phyloP scores from a whole-genome alignment of 2,329 filamentous ascomycete genomes.

The Ophiostoma triangulosporum region DNA sequence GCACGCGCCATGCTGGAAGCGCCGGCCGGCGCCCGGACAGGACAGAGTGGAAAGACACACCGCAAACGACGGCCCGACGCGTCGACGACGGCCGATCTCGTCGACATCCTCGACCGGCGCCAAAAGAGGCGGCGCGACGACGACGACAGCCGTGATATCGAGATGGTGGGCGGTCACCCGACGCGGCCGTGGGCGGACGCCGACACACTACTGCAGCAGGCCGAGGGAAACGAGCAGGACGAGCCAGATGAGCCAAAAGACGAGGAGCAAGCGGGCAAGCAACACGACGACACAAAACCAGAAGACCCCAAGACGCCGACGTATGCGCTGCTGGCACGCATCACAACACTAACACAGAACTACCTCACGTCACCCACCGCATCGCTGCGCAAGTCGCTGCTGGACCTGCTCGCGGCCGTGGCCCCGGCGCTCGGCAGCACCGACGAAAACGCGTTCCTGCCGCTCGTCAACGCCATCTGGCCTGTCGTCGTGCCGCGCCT shows the following conservation, averaged over 20 bases:
- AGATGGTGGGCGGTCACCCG: slow-evolving; percentile 19
- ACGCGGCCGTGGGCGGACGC: slow-evolving; percentile 22
- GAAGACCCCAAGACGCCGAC: slow-evolving; percentile 53
- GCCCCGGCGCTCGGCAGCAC: slow-evolving; percentile 56
- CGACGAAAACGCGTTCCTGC: slow-evolving; percentile 74
- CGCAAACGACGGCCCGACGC: neutral
- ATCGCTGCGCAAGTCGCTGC: slow-evolving; percentile 61
- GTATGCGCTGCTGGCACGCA: slow-evolving; percentile 67
- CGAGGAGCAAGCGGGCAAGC: slow-evolving; percentile 20
- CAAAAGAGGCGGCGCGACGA: slow-evolving; percentile 17
- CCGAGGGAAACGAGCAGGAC: neutral
- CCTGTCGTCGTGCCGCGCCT: slow-evolving; percentile 61
- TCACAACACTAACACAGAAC: slow-evolving; percentile 73
- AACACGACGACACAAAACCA: slow-evolving; percentile 20
- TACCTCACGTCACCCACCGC: slow-evolving; percentile 80
- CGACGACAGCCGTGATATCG: slow-evolving; percentile 16
- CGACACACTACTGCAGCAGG: slow-evolving; percentile 16
- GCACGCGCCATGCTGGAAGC: slow-evolving; percentile 27
- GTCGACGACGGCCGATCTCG: slow-evolving; percentile 5
- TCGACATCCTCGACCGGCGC: slow-evolving; percentile 6
- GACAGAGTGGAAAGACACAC: neutral
- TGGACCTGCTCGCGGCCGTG: slow-evolving; percentile 62
- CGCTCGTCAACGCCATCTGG: slow-evolving; percentile 84
- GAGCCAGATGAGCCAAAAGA: slow-evolving; percentile 24
- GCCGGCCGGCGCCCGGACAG: slow-evolving; percentile 14